Conservation (phyloP, 2,329 filamentous ascomycete species). For the Stemphylium beticola region DNA sequence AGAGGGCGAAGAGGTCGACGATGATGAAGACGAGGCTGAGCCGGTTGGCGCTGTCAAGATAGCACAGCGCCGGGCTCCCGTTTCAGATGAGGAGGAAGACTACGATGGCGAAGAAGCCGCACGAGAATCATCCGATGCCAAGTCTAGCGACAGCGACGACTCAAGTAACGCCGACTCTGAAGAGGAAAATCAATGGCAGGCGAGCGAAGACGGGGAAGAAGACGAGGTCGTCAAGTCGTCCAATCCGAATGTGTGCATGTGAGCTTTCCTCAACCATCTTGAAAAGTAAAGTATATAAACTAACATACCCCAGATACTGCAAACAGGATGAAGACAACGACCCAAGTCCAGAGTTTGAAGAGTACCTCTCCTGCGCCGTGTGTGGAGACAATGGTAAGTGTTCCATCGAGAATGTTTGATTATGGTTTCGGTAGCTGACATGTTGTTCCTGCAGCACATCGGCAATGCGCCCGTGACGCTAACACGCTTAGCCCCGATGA, state of each 20-base stretch:
- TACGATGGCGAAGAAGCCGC: conserved; percentile 50
- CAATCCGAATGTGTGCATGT: conserved; percentile 69
- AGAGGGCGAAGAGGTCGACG: conserved; percentile 56
- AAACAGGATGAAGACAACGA: conserved; percentile 82
- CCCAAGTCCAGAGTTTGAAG: conserved; percentile 79
- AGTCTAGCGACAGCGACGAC: conserved; percentile 48
- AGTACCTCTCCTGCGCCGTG: conserved; percentile 74
- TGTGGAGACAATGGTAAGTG: conserved; percentile 84
- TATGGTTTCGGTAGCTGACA: conserved; percentile 49
- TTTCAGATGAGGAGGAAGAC: conserved; percentile 50
- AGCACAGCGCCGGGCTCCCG: conserved; percentile 34
- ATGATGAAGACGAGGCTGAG: conserved; percentile 59
- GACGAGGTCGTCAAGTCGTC: conserved; percentile 59
- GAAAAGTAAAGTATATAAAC: neutral
- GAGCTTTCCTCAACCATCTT: conserved; percentile 45
- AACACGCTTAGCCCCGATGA: conserved; percentile 66
- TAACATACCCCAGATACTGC: conserved; percentile 69
- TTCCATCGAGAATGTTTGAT: conserved; percentile 23
- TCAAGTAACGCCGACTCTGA: conserved; percentile 59
- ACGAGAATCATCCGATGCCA: conserved; percentile 46
- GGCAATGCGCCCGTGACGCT: conserved; percentile 82
- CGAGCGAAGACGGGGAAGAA: conserved; percentile 61
- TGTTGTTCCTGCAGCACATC: conserved; percentile 73
- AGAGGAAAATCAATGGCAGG: conserved; percentile 62
- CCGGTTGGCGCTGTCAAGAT: conserved; percentile 52